A percentile compares a stretch with the other conserved stretches of the same genome.
phyloP scores from a whole-genome alignment of 176 grass and related monocot genomes.

The Neostapfia colusana region DNA sequence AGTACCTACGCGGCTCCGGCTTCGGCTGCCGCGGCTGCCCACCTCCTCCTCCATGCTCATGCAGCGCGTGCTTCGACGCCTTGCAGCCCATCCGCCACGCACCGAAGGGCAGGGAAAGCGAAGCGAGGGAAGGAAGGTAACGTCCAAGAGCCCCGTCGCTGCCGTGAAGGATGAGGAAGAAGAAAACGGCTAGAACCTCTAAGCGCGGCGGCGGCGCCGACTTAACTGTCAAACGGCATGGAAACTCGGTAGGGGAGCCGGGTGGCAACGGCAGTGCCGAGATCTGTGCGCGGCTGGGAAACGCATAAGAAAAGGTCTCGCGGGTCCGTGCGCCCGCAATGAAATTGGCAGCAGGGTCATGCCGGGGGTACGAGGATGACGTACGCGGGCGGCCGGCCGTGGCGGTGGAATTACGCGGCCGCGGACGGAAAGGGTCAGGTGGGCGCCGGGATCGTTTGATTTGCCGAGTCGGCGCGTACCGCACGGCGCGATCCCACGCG shows the following conservation, averaged over 20 bases:
- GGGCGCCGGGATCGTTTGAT: background rate
- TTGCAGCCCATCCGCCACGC: slow-evolving; percentile 66
- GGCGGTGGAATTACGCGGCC: slow-evolving; percentile 23
- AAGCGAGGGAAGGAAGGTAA: no score
- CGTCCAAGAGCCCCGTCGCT: background rate
- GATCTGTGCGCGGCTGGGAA: slow-evolving; percentile 9
- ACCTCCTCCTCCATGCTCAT: background rate
- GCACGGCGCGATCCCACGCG: background rate
- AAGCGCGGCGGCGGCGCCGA: background rate
- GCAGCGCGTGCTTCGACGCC: slow-evolving; percentile 62
- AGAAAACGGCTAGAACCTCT: slow-evolving; percentile 21
- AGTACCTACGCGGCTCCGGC: slow-evolving; percentile 33
- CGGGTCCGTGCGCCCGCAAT: background rate
- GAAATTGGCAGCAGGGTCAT: background rate
- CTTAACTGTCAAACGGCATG: slow-evolving; percentile 29
- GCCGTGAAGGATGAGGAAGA: background rate
- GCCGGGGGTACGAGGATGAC: background rate
- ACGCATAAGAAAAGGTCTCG: background rate
- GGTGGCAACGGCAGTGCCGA: slow-evolving; percentile 16
- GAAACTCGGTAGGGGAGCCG: slow-evolving; percentile 3
- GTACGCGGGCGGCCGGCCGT: background rate
- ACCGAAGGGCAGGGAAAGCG: background rate
- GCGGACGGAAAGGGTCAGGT: background rate
- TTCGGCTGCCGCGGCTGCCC: background rate
- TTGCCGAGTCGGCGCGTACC: background rate